A percentile compares a stretch with the other conserved stretches of the same genome.
phyloP scores from a whole-genome alignment of 2,329 filamentous ascomycete genomes.

The Pyrenophora graminea region DNA sequence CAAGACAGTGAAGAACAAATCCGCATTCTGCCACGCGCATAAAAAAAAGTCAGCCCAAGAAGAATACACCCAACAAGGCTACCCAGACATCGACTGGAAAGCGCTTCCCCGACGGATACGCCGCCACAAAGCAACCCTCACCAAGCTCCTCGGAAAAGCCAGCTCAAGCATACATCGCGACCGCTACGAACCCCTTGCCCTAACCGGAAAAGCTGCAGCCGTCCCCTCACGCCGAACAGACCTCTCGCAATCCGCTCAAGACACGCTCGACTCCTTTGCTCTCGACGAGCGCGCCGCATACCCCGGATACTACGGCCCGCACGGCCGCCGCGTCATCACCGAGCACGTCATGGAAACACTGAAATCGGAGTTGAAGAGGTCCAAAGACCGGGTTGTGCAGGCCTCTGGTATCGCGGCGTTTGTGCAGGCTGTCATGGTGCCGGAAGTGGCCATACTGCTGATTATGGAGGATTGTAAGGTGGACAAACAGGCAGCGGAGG shows the following conservation, averaged over 20 bases:
- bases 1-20: conserved; percentile 58
- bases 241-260: conserved; percentile 45
- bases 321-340: conserved; percentile 73
- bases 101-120: conserved; percentile 63
- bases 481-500: conserved; percentile 50
- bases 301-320: conserved; percentile 79
- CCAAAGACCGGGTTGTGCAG: conserved; percentile 38
- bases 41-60: conserved; percentile 36
- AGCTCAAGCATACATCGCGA: conserved; percentile 16
- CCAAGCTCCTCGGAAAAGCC: conserved; percentile 62
- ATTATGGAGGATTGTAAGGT: conserved; percentile 63
- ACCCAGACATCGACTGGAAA: conserved; percentile 74
- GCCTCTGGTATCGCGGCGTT: conserved; percentile 39
- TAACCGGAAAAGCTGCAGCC: conserved; percentile 33
- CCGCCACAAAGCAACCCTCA: conserved; percentile 60
- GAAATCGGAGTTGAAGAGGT: conserved; percentile 31
- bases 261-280: conserved; percentile 34
- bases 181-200: conserved; percentile 28
- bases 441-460: conserved; percentile 64
- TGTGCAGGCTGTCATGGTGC: conserved; percentile 64
- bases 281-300: conserved; percentile 25
- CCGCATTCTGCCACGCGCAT: conserved; percentile 45
- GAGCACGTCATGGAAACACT: conserved; percentile 44
- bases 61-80: conserved; percentile 59
- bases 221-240: conserved; percentile 47